These are phyloP conservation scores for Picochlorum costavermella DNA, from an alignment of 139 green algal genomes.

Conservation along the genomic window DNA sequence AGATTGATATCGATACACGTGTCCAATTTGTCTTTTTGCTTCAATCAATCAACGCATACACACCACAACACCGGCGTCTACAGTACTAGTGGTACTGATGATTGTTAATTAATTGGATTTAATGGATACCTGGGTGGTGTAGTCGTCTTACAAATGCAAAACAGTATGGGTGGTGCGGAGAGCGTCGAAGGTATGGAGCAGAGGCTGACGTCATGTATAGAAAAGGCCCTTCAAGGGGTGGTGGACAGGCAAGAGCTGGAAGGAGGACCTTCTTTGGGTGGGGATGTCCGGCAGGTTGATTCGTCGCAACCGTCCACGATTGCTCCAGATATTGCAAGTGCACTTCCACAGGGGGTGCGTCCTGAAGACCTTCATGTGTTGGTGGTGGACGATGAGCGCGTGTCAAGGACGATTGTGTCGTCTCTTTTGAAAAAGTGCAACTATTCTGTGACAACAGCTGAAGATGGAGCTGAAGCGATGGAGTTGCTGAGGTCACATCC, in stretches of 20 bases:
- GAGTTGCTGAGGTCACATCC: constrained; percentile 45
- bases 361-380: constrained; percentile 56
- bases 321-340: not conserved
- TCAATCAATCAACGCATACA: too few species aligned
- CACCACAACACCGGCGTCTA: too few species aligned
- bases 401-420: constrained; percentile 61
- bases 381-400: constrained; percentile 77
- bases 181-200: too few species aligned
- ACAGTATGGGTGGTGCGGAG: too few species aligned
- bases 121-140: too few species aligned
- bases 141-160: too few species aligned
- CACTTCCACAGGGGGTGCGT: not conserved
- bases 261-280: not conserved
- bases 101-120: too few species aligned
- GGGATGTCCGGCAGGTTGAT: not conserved
- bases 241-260: not conserved
- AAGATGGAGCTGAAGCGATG: constrained; percentile 63
- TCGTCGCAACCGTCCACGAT: not conserved
- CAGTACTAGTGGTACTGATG: too few species aligned
- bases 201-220: not conserved
- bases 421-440: constrained; percentile 69
- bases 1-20: too few species aligned
- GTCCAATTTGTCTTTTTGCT: too few species aligned
- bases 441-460: constrained; percentile 68
- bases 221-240: constrained; percentile 1